Base-by-base conservation (phyloP, 225 moss, liverwort and hornwort genomes). In the Thuidium tamariscinum region DNA sequence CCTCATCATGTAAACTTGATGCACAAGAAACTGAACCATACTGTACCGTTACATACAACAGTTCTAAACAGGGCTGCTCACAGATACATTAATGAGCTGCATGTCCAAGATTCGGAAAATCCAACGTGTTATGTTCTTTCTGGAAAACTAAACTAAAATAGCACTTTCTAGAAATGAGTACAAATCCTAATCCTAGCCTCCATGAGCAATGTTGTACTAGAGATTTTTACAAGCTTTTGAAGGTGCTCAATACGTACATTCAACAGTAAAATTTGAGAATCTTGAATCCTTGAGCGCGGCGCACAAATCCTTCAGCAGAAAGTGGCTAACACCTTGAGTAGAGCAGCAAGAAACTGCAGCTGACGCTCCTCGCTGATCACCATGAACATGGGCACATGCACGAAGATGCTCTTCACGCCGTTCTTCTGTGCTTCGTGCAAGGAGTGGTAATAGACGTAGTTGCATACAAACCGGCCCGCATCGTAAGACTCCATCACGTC, bases 391-490 rank as follows among this genome's bases (percentile, higher is more conserved):
- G 98, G 98, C 21, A 98, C 96, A 36, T 98, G 98, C 60, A 95
- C 97, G 81, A 98, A 98, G 71, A 98, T 82, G 86, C 95, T 89
- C 85, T 87, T 93, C 72, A 91, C 93, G 48, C 93, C 91, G 66
- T 94, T 87, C 75, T 74, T 87, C 82, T 93, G 93, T 9, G 95
- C 91, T 67, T 98, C 90, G 77, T 87, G 91, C 85, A 98, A 89
- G 15, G 97, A 98, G 13, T 95, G 96, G 82, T 97, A 98, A n/a
- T 95, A 96, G 29, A 95, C 95, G 60, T 98, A 98, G 85, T 98
- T 98, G 89, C 97, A 98, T 16, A 98, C 97, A 59, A 98, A 98
- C 7, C 95, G 98, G 22, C 98, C 97, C 11, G 97, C 98, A 77
- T 98, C 97, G 37, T 91, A 86, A 12, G 98, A 98, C 73, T 92